Percentiles rank a stretch among this genome's conserved stretches.
phyloP scores from a whole-genome alignment of 768 basidiomycete genomes.

The Tulasnella sp. region DNA sequence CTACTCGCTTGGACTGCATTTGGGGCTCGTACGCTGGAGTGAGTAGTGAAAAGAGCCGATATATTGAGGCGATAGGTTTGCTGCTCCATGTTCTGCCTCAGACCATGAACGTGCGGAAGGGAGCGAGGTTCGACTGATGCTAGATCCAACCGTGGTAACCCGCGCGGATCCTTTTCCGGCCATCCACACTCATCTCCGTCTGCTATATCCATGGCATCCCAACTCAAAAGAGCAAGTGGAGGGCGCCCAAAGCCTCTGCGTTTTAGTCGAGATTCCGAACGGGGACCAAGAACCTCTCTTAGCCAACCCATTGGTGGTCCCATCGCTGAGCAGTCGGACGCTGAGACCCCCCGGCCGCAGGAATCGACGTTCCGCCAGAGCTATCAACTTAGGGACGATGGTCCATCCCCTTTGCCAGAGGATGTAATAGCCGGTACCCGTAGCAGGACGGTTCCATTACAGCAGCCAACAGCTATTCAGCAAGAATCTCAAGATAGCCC shows the following conservation, averaged over 20 bases:
- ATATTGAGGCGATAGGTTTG: no score
- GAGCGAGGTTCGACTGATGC: not conserved
- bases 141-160: not conserved
- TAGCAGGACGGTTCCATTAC: not conserved
- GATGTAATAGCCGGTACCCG: not conserved
- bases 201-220: not conserved
- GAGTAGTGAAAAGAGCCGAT: no score
- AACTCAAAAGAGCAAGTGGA: conserved; percentile 11
- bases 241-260: conserved; percentile 6
- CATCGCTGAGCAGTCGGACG: not conserved
- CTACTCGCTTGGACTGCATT: no score
- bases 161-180: not conserved
- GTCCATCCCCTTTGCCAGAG: not conserved
- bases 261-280: not conserved
- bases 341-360: not conserved
- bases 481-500: not conserved
- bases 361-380: not conserved
- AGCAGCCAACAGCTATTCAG: not conserved
- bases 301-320: not conserved
- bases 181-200: not conserved
- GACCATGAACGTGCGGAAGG: not conserved
- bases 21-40: no score
- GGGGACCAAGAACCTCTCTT: not conserved
- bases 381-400: not conserved
- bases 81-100: no score